phyloP scores from a whole-genome alignment of 2,329 filamentous ascomycete genomes.

The Chalaropsis thielavioides region DNA sequence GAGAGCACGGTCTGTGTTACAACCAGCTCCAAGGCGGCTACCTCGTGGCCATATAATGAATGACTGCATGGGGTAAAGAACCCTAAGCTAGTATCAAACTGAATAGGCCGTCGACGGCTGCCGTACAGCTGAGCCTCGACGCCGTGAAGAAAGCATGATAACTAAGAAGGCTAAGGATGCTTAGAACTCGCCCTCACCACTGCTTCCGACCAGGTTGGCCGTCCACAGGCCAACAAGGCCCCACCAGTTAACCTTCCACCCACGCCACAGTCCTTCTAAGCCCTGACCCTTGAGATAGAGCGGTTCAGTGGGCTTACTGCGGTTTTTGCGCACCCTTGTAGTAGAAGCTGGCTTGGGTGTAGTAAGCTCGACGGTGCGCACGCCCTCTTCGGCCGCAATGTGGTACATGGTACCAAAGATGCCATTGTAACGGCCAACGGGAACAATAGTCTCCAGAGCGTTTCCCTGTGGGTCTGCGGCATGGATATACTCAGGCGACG shows the following conservation, averaged over 20 bases:
- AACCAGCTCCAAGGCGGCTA: too few species aligned
- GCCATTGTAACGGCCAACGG: constrained; percentile 68
- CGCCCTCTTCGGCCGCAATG: constrained; percentile 72
- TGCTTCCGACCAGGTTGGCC: constrained; percentile 47
- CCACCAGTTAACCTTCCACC: constrained; percentile 69
- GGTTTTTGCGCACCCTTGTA: constrained; percentile 9
- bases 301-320: constrained; percentile 26
- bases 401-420: constrained; percentile 81
- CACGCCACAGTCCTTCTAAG: constrained; percentile 52
- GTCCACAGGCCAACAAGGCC: constrained; percentile 61
- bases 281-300: constrained; percentile 50
- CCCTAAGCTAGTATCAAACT: too few species aligned
- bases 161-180: not conserved
- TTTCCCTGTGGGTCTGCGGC: constrained; percentile 33
- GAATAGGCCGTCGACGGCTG: too few species aligned
- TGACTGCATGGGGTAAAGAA: too few species aligned
- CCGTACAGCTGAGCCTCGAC: too few species aligned
- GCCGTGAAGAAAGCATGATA: not conserved
- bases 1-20: too few species aligned
- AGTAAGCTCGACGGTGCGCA: constrained; percentile 30
- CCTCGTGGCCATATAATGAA: too few species aligned
- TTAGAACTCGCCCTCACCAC: constrained; percentile 47
- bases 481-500: constrained; percentile 35
- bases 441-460: constrained; percentile 58
- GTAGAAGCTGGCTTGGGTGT: constrained; percentile 8